Evolutionary conservation across 148 eudicot species (phyloP), one percentile per base, ranked within the genome.

Genomic region (Chenopodium suecicum): DNA sequence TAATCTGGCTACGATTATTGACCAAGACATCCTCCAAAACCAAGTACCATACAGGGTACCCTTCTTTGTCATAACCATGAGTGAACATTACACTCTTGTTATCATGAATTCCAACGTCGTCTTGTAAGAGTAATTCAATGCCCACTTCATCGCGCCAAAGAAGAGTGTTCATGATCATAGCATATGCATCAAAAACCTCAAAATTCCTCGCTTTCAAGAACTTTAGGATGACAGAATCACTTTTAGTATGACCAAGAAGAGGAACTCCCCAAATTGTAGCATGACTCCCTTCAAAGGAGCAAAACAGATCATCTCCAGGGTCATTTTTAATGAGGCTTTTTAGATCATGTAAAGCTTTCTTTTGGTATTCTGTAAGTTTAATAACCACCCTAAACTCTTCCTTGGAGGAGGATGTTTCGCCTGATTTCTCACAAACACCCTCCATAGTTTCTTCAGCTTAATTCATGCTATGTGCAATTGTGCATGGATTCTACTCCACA

Each of bases 21-120:
- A 83, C 86, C 41, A 86, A 86, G 47, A 83, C 90, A 68, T 87
- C 90, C 32, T 86, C 89, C 41, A 87, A 84, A 54, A 83, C 91
- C 46, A 88, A 77, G 85, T 90, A 90, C 73, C 89, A 87, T 16
- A 90, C 89, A 0, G 87, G 90, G 23, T 46, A 80, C 17, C 91
- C 90, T 65, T 87, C 83, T 79, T 80, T 90, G 34, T 83, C 86
- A n/a, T 16, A 62, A 1, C 93, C 90, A 9, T 84, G 84, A 63
- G 79, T 80, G 72, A 87, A 86, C 86, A 87, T 82, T 48, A 80
- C 86, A 70, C 73, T 88, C 17, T 88, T 86, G 23, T 84, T 80
- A 20, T 83, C 85, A 47, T 50, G 54, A 50, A 34, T 44, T 2
- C 89, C 88, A 7, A 87, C 76, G 75, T 86, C 83, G 54, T 87